Evolutionary conservation across 208 protist species (phyloP).

Genomic region (Entamoeba histolytica): DNA sequence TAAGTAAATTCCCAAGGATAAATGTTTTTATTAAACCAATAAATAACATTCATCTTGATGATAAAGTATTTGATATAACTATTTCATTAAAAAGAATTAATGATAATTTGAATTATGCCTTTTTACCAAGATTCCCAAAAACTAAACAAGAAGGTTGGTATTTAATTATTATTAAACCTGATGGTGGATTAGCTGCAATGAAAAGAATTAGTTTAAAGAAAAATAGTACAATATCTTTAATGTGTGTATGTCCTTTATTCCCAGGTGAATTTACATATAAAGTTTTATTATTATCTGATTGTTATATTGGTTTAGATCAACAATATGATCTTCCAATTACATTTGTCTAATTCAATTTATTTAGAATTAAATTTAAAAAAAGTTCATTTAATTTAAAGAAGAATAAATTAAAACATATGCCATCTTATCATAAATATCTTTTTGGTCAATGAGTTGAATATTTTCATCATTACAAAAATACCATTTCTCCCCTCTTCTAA

Average conservation of each 20-base stretch:
- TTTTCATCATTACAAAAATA: not conserved
- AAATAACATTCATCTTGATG: not conserved
- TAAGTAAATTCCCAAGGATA: not conserved
- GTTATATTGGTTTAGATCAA: not conserved
- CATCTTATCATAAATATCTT: not conserved
- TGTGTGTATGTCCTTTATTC: not conserved
- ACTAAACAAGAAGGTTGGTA: not conserved
- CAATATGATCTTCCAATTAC: not conserved
- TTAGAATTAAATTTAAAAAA: not conserved
- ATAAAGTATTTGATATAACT: not conserved
- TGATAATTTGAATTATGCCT: not conserved
- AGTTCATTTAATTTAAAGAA: not conserved
- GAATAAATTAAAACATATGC: not conserved
- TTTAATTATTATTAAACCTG: not conserved
- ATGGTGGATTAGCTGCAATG: not conserved
- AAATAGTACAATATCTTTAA: not conserved
- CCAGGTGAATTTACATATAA: not conserved
- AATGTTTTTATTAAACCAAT: not conserved
- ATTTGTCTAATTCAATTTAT: not conserved
- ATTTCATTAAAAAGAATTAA: not conserved
- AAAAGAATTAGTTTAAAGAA: not conserved
- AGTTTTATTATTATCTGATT: not conserved
- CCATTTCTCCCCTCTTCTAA: not conserved
- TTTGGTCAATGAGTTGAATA: not conserved
- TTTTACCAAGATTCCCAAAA: not conserved